Evolutionary conservation across 1,139 yeast species (phyloP), one percentile per base, ranked within the genome.

Genomic region (Sugiyamaella neomexicana): DNA sequence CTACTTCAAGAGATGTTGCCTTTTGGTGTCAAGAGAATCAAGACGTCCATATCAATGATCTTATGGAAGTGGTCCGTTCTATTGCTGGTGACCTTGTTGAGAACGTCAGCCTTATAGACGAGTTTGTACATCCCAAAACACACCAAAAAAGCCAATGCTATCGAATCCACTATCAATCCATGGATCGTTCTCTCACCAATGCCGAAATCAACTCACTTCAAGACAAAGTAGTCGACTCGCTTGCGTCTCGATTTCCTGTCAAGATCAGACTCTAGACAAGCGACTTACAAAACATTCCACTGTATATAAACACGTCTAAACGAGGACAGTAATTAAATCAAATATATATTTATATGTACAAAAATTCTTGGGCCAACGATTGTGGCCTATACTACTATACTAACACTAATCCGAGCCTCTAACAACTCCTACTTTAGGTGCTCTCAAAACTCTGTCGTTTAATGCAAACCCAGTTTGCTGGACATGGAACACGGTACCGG

Each of bases 381-480:
- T 3, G 25, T 20, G 25, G 25, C 25, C 25, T 29, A 27, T 27
- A 27, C 31, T 46, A 46, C 42, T 36, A 17, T 8, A 10, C 17
- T 9, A 29, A 29, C 23, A 29, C 37, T 46, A 58, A 23, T 58
- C 55, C 39, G 55, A 53, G 29, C 68, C 83, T 75, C 86, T 88
- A 62, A 90, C 97, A 68, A 91, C 82, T 65, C 98, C 97, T 63
- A 91, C 98, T 78, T 91, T 91, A 59, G 98, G 97, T 41, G 98
- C 96, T 74, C 98, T 84, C 69, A 91, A 80, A 45, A 90, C 96
- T 70, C 97, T 81, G 63, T 86, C 83, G 73, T 90, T 90, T 68
- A 89, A 80, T 57, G 86, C 82, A 76, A 85, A 91, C 48, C 98
- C 98, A 25, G 86, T 80, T 73, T 88, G 97, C 75, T 91, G 97